Evolutionary conservation across 2,329 filamentous ascomycete genomes (phyloP), one percentile per base, ranked within the genome.

Genomic region (Arthrobotrys megalospora): DNA sequence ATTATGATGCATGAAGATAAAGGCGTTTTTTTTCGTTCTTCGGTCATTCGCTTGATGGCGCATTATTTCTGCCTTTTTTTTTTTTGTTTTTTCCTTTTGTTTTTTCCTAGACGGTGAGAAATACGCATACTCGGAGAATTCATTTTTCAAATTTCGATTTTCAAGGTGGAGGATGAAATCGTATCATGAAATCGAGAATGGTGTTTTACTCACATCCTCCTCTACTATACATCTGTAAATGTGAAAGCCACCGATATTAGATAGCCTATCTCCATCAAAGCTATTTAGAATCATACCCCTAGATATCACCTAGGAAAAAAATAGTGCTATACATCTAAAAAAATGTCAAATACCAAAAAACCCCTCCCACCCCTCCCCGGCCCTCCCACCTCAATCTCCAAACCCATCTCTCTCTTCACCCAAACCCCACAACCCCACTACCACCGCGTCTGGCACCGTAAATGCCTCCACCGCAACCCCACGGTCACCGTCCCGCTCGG

Each of bases 381-480:
- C 21, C 11, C 7, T 19, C 21, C 48, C 21, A n/a, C 8, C 11
- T 8, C 16, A 1, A 24, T 3, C 45, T 6, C 7, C n/a, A 38
- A 58, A 21, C 32, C 63, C 21, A 43, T 34, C 38, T 11, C 38
- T 11, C 34, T 48, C n/a, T 21, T 14, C 6, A 52, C 43, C 7
- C 34, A 24, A 11, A 16, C 34, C 14, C 65, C 65, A 7, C 63
- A 68, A 36, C 71, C 71, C 1, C 71, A 76, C 38, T 76, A 68
- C 63, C 71, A 76, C 63, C 21, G 63, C 14, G 4, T 28, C 10
- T 76, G 71, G 71, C 36, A 68, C 24, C 6, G 36, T 1, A 28
- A 52, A 32, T 76, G 71, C 19, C 63, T 63, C 8, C 71, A 76
- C 21, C 34, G 19, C 28, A 12, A 8, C 10, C 45, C 53, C 2